A percentile compares a stretch with the other conserved stretches of the same genome.
Conservation (phyloP, 192 early-diverging fungal genomes). For the Coemansia sp. region DNA sequence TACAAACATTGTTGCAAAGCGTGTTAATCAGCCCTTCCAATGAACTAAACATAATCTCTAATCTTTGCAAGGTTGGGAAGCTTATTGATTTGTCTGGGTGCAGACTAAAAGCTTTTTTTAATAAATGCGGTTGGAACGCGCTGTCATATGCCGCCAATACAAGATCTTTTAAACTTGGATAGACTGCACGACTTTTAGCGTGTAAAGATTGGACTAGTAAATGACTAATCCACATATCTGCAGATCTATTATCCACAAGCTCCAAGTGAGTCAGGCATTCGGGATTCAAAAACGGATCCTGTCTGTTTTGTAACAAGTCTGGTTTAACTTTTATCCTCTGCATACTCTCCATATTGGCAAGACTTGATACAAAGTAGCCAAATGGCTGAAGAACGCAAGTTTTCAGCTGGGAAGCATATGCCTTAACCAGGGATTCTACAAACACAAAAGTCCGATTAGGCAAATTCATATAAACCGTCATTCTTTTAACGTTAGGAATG, state of each 20-base stretch:
- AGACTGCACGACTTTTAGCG: background rate
- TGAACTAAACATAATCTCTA: background rate
- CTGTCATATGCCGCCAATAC: background rate
- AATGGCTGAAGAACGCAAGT: background rate
- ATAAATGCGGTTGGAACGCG: background rate
- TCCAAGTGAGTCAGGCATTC: background rate
- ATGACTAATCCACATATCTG: background rate
- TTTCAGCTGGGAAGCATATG: background rate
- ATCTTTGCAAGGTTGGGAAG: background rate
- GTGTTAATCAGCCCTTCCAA: background rate
- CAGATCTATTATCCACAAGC: background rate
- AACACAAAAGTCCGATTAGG: background rate
- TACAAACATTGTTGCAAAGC: background rate
- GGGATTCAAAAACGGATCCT: background rate
- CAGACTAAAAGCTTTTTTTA: background rate
- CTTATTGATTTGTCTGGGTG: background rate
- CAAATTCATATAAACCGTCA: background rate
- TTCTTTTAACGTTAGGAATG: background rate
- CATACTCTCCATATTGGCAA: background rate
- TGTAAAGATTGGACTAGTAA: background rate
- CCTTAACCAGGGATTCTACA: background rate
- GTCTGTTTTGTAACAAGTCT: background rate
- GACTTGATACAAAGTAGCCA: background rate
- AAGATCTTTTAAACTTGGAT: background rate
- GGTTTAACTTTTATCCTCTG: background rate